A percentile compares a stretch with the other conserved stretches of the same genome.
These are phyloP conservation scores for Geotrichum histeridarum DNA, from an alignment of 1,139 yeast genomes.

Conservation along the genomic window DNA sequence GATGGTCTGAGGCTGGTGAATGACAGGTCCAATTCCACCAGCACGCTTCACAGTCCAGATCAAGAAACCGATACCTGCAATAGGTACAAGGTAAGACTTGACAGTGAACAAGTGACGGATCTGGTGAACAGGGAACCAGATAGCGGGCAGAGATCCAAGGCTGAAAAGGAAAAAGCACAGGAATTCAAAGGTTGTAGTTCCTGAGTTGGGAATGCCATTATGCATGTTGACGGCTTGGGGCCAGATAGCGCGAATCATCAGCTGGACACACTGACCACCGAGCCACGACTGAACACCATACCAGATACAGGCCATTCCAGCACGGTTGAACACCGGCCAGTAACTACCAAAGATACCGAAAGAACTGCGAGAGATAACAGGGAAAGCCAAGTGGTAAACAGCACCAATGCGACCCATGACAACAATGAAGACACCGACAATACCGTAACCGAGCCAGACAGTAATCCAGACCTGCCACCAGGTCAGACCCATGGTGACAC, in stretches of 20 bases:
- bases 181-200: conserved; percentile 64
- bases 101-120: conserved; percentile 76
- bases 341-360: conserved; percentile 40
- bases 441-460: conserved; percentile 53
- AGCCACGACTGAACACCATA: conserved; percentile 77
- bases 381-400: conserved; percentile 39
- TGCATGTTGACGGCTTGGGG: conserved; percentile 37
- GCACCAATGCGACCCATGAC: conserved; percentile 38
- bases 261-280: conserved; percentile 75
- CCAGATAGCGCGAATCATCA: conserved; percentile 46
- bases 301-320: conserved; percentile 81
- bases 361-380: conserved; percentile 38
- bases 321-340: conserved; percentile 40
- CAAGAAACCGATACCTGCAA: conserved; percentile 73
- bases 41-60: conserved; percentile 78
- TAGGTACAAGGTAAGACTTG: conserved; percentile 69
- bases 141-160: conserved; percentile 68
- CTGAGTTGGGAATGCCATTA: conserved; percentile 47
- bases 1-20: conserved; percentile 47
- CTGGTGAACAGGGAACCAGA: conserved; percentile 76
- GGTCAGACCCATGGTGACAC: conserved; percentile 63
- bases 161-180: conserved; percentile 74
- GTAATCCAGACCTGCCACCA: conserved; percentile 92
- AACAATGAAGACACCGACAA: conserved; percentile 35
- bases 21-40: conserved; percentile 66